phyloP scores from a whole-genome alignment of 768 basidiomycete species.

The Mycena epipterygia region DNA sequence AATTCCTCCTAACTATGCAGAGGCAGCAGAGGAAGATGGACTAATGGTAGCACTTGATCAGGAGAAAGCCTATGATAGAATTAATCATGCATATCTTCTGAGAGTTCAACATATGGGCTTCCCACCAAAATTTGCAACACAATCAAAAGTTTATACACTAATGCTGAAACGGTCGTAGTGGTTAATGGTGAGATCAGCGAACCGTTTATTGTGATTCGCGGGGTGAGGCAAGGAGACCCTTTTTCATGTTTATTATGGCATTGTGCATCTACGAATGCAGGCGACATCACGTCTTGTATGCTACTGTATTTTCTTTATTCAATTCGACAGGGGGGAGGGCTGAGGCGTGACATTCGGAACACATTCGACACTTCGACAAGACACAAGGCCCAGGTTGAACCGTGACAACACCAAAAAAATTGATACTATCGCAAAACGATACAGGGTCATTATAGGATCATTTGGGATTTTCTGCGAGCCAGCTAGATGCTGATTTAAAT shows the following conservation, averaged over 20 bases:
- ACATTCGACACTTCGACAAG: too few relatives aligned
- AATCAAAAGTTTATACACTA: slow-evolving; percentile 36
- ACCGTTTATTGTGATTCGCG: slow-evolving; percentile 25
- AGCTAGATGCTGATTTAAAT: too few relatives aligned
- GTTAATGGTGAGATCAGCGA: slow-evolving; percentile 32
- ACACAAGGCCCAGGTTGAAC: too few relatives aligned
- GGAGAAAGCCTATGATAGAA: neutral
- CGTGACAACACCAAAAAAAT: too few relatives aligned
- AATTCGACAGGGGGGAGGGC: too few relatives aligned
- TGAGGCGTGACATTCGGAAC: too few relatives aligned
- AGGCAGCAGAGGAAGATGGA: slow-evolving; percentile 26
- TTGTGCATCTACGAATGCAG: too few relatives aligned
- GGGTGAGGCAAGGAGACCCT: slow-evolving; percentile 48
- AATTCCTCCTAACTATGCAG: slow-evolving; percentile 41
- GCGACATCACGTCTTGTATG: too few relatives aligned
- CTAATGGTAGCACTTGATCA: slow-evolving; percentile 5
- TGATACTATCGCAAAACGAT: too few relatives aligned
- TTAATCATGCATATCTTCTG: neutral
- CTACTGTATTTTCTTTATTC: too few relatives aligned
- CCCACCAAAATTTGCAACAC: neutral
- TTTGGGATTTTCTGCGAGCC: too few relatives aligned
- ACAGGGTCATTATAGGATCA: too few relatives aligned
- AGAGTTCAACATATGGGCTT: neutral
- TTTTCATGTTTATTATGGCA: neutral
- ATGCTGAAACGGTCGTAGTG: slow-evolving; percentile 2